phyloP scores from a whole-genome alignment of 768 basidiomycete genomes.

The Lactifluus hygrophoroides region DNA sequence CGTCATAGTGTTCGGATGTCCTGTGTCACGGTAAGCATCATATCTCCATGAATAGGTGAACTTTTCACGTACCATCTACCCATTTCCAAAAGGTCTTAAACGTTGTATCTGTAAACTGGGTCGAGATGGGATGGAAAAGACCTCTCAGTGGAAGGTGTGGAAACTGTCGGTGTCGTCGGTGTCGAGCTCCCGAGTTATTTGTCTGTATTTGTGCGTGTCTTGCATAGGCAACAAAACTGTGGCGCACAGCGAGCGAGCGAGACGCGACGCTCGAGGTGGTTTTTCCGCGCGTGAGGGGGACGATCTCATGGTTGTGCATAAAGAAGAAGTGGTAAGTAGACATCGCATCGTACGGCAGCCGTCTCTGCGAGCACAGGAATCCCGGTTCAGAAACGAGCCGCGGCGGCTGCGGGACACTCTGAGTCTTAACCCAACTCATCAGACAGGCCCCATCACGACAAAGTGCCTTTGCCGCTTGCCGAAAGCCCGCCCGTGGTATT shows the following conservation, averaged over 20 bases:
- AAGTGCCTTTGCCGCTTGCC: too few relatives aligned
- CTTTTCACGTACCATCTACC: slow-evolving; percentile 55
- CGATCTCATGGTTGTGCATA: neutral
- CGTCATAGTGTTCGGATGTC: slow-evolving; percentile 65
- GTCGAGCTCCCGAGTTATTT: neutral
- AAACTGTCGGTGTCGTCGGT: too few relatives aligned
- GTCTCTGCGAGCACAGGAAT: neutral
- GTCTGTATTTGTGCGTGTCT: slow-evolving; percentile 1
- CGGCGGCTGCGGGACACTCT: neutral
- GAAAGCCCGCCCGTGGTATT: neutral
- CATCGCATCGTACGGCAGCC: neutral
- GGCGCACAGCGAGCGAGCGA: neutral
- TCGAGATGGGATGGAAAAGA: neutral
- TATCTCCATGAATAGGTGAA: slow-evolving; percentile 14
- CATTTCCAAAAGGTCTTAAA: slow-evolving; percentile 32
- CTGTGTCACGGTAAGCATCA: slow-evolving; percentile 30
- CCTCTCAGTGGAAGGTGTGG: neutral
- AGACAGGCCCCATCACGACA: too few relatives aligned
- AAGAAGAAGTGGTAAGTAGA: neutral
- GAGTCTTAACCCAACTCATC: neutral
- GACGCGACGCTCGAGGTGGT: neutral
- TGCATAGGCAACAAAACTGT: neutral
- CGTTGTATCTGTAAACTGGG: neutral
- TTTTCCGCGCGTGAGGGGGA: neutral
- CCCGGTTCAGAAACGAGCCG: neutral